Evolutionary conservation across 305 asterid genomes (phyloP).

Genomic region (Fraxinus dipetala): DNA sequence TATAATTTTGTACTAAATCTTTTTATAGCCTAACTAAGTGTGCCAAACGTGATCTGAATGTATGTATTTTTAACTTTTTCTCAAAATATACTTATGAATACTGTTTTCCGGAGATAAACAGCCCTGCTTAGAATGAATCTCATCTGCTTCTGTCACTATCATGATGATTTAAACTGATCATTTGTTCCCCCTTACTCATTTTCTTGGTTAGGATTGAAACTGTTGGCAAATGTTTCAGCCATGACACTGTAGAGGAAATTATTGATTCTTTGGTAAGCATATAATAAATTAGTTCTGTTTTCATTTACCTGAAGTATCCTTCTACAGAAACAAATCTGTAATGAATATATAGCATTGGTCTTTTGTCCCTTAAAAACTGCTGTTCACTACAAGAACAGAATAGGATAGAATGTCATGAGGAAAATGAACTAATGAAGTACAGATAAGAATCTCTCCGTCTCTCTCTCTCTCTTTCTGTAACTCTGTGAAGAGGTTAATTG

Average conservation of each 20-base stretch:
- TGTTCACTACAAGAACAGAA: neutral
- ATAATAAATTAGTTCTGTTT: neutral
- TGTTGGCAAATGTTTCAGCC: conserved; percentile 86
- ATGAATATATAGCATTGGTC: neutral
- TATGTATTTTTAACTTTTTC: neutral
- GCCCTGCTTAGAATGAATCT: conserved; percentile 2
- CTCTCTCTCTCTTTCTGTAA: neutral
- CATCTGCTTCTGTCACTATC: neutral
- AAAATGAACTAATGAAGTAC: neutral
- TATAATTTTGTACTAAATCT: neutral
- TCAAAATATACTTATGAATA: neutral
- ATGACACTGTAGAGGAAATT: conserved; percentile 86
- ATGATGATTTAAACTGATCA: conserved; percentile 25
- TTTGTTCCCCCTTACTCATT: conserved; percentile 11
- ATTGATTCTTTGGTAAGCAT: conserved; percentile 76
- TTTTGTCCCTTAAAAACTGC: neutral
- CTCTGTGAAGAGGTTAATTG: neutral
- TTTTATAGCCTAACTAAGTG: neutral
- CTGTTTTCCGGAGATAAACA: conserved; percentile 3
- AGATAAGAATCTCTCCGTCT: neutral
- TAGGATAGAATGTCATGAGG: neutral
- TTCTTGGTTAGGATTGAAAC: conserved; percentile 57
- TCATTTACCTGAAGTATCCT: conserved; percentile 2
- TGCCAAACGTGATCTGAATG: neutral
- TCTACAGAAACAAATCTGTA: neutral